Conservation (phyloP, 345 rosid species). For the sweet orange (Citrus sinensis) region DVS_A1.0 CM039163.1:52020501-52021000, state of each 20-base stretch:
- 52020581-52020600: conserved; percentile 22
- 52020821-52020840: too few relatives aligned
- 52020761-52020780: too few relatives aligned
- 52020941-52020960: background rate
- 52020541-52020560: conserved; percentile 25
- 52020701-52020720: background rate
- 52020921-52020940: background rate
- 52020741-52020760: too few relatives aligned
- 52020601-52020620: conserved; percentile 23
- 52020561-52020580: conserved; percentile 29
- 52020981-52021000: conserved; percentile 2
- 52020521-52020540: background rate
- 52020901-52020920: background rate
- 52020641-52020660: background rate
- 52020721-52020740: too few relatives aligned
- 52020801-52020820: too few relatives aligned
- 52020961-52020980: background rate
- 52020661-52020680: background rate
- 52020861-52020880: too few relatives aligned
- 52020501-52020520: background rate
- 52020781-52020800: too few relatives aligned
- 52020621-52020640: background rate
- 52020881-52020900: background rate
- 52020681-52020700: too few relatives aligned
- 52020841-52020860: too few relatives aligned